phyloP scores from a whole-genome alignment of 306 rosid genomes.

The cucumber (Cucumis sativus) region Cucumber_9930_V3 NC_026661.2:365001-365500 shows the following conservation, averaged over 20 bases:
- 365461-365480: constrained; percentile 33
- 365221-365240: constrained; percentile 31
- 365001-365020: constrained; percentile 90
- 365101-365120: constrained; percentile 76
- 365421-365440: constrained; percentile 22
- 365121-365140: constrained; percentile 78
- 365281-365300: constrained; percentile 89
- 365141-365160: constrained; percentile 66
- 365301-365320: constrained; percentile 91
- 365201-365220: constrained; percentile 54
- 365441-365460: constrained; percentile 30
- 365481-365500: constrained; percentile 60
- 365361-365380: constrained; percentile 58
- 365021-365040: constrained; percentile 56
- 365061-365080: constrained; percentile 96
- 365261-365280: constrained; percentile 66
- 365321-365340: constrained; percentile 67
- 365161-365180: constrained; percentile 59
- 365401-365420: constrained; percentile 16
- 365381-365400: constrained; percentile 60
- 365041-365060: constrained; percentile 90
- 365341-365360: constrained; percentile 71
- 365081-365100: constrained; percentile 89
- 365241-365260: constrained; percentile 55
- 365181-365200: constrained; percentile 63